Evolutionary conservation across 768 basidiomycete species (phyloP), one percentile per base, ranked within the genome.

Genomic region (Saitozyma sp.): DNA sequence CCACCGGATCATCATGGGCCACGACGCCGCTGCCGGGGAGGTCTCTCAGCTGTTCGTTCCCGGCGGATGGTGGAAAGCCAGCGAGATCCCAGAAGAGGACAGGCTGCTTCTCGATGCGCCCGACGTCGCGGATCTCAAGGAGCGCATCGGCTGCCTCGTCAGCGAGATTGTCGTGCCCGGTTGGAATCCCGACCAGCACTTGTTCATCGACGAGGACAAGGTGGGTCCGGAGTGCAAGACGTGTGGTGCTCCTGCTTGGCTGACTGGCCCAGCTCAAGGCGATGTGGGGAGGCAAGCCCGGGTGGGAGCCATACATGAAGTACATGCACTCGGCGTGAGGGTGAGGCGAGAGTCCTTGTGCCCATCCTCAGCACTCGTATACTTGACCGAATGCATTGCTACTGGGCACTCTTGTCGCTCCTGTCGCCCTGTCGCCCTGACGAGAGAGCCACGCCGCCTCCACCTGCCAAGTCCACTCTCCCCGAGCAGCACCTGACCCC

Each of bases 121-220:
- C 29, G 43, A 54, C 20, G 14, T 5, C 46, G 49, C 2, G 37
- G 41, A 9, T 9, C 74, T 80, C 29, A 61, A 68, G 61, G 71
- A 79, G 50, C 60, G 45, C 41, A 78, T 78, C 0, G 83, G 85
- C 6, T 85, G 85, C 64, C 74, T 87, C 58, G 85, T 87, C 65
- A 84, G 83, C 16, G 85, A 86, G 76, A 83, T 86, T 6, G 85
- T 86, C n/a, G 82, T 85, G 10, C 85, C 85, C 0, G 85, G 73
- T 43, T 76, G 75, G 75, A 67, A 55, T 19, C 63, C 68, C n/a
- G 73, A 71, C 11, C 75, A 76, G 50, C 70, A 74, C 55, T 55
- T 62, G 56, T 76, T 74, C 55, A 43, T 76, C 20, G 63, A 67
- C 19, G 63, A 66, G 50, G 67, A 70, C 43, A 73, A 72, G 65